phyloP scores from a whole-genome alignment of 352 stramenopile species.

The Paralagenidium karlingii region DNA sequence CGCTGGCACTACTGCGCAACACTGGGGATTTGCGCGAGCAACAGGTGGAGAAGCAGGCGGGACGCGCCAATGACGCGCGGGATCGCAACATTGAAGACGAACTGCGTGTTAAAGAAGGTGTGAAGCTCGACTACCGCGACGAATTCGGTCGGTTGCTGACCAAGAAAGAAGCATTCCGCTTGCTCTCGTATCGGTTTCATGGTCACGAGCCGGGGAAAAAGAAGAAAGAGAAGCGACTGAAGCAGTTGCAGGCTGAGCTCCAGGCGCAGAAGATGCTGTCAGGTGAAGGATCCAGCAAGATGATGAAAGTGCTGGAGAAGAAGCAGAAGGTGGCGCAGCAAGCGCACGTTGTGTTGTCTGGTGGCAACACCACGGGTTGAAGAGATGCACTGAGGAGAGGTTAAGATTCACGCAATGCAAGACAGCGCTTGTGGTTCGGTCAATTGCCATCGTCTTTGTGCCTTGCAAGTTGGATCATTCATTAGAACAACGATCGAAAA shows the following conservation, averaged over 20 bases:
- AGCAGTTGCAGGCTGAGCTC: conserved; percentile 76
- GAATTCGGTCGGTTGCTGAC: conserved; percentile 94
- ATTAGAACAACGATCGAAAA: neutral
- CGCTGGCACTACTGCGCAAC: conserved; percentile 86
- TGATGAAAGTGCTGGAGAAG: conserved; percentile 79
- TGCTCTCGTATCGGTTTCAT: conserved; percentile 98
- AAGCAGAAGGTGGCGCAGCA: conserved; percentile 74
- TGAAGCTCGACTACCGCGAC: conserved; percentile 95
- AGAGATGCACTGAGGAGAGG: neutral
- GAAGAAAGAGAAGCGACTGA: conserved; percentile 93
- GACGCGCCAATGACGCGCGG: conserved; percentile 90
- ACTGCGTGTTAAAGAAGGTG: conserved; percentile 70
- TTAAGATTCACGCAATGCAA: neutral
- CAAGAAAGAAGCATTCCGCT: conserved; percentile 95
- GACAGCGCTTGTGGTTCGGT: neutral
- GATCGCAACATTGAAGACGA: conserved; percentile 87
- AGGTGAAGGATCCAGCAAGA: conserved; percentile 63
- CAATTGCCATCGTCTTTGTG: neutral
- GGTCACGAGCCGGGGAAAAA: conserved; percentile 95
- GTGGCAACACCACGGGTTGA: neutral
- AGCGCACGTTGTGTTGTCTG: conserved; percentile 61
- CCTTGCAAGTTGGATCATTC: neutral
- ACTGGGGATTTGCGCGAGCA: conserved; percentile 88
- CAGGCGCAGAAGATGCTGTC: conserved; percentile 59
- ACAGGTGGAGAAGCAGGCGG: conserved; percentile 83